Evolutionary conservation across 345 rosid species (phyloP).

Genomic region (Mallotus nudiflorus): DNA sequence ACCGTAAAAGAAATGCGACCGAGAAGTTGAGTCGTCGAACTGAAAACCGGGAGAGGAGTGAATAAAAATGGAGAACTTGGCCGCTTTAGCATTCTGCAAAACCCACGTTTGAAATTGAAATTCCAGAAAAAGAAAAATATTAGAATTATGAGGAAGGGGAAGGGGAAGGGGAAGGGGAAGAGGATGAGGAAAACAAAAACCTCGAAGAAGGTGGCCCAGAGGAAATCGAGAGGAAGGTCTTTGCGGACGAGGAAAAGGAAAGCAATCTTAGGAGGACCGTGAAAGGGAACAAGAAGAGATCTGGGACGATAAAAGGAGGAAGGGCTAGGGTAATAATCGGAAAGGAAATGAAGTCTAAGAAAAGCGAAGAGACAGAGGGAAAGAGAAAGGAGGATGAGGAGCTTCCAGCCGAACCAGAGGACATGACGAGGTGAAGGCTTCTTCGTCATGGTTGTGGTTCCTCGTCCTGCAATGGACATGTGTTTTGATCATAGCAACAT

Average conservation of each 20-base stretch:
- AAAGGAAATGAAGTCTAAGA: conserved; percentile 42
- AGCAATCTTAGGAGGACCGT: conserved; percentile 37
- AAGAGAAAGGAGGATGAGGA: conserved; percentile 48
- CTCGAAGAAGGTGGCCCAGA: conserved; percentile 36
- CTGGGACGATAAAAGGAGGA: conserved; percentile 34
- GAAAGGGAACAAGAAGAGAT: conserved; percentile 36
- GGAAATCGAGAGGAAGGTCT: conserved; percentile 39
- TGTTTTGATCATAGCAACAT: not conserved
- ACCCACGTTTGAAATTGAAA: not conserved
- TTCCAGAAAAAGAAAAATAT: conserved; percentile 30
- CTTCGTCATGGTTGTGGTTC: conserved; percentile 49
- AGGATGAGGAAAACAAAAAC: too few species aligned
- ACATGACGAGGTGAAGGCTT: conserved; percentile 44
- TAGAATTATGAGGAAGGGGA: too few species aligned
- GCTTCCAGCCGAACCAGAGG: conserved; percentile 66
- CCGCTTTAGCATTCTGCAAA: conserved; percentile 57
- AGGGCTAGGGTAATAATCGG: conserved; percentile 22
- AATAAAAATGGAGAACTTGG: conserved; percentile 60
- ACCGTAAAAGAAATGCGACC: conserved; percentile 68
- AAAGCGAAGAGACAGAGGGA: conserved; percentile 54
- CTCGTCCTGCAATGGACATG: not conserved
- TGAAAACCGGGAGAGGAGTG: conserved; percentile 82
- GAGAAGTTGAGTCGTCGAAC: conserved; percentile 65
- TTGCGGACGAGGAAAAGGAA: conserved; percentile 37
- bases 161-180: too few species aligned